Evolutionary conservation across 441 rosid genomes (phyloP).

Genomic region (Brassica hybrid): DNA sequence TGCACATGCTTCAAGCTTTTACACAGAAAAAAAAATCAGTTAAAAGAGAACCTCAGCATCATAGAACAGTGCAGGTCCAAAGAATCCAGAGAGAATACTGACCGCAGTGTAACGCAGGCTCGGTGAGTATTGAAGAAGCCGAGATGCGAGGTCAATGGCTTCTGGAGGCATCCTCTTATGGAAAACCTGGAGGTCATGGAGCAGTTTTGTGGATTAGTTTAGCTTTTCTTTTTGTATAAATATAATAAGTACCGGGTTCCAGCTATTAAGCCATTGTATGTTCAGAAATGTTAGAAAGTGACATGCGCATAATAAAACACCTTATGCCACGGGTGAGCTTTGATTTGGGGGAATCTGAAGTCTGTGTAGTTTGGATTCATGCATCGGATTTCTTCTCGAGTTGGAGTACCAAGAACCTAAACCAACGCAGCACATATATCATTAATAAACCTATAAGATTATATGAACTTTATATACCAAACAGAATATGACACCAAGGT

Average conservation of each 20-base stretch:
- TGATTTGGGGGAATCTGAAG: constrained; percentile 70
- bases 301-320: constrained; percentile 31
- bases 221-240: not conserved
- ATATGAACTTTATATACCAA: not conserved
- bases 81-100: constrained; percentile 38
- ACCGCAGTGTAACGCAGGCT: constrained; percentile 77
- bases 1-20: constrained; percentile 70
- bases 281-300: not conserved
- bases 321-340: constrained; percentile 83
- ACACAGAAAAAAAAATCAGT: constrained; percentile 10
- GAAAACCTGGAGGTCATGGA: constrained; percentile 50
- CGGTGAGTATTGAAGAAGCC: constrained; percentile 78
- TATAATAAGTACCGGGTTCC: not conserved
- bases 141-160: constrained; percentile 74
- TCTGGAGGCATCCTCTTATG: constrained; percentile 83
- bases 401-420: constrained; percentile 81
- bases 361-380: constrained; percentile 77
- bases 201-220: not conserved
- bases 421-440: constrained; percentile 30
- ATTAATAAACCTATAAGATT: constrained; percentile 8
- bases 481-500: not conserved
- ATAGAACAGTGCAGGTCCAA: not conserved
- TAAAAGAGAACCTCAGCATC: not conserved
- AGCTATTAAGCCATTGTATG: not conserved
- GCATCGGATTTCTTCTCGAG: constrained; percentile 76